A percentile compares a stretch with the other conserved stretches of the same genome.
phyloP scores from a whole-genome alignment of 192 early-diverging fungal genomes.

The Coemansia sp. region DNA sequence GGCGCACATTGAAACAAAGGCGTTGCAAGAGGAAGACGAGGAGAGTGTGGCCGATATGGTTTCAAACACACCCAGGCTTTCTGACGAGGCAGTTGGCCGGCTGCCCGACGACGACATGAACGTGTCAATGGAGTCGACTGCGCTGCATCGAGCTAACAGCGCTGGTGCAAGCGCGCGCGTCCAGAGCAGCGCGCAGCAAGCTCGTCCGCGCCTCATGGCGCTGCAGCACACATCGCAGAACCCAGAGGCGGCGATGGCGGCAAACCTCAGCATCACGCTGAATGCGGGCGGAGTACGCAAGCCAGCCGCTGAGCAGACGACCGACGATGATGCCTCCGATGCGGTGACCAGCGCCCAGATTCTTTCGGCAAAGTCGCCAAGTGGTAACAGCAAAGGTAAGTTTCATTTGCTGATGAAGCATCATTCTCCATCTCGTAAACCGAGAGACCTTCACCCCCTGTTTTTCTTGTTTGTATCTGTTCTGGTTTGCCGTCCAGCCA shows the following conservation, averaged over 20 bases:
- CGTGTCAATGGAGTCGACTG: background rate
- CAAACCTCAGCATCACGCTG: slow-evolving; percentile 10
- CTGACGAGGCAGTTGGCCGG: background rate
- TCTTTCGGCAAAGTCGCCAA: background rate
- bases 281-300: background rate
- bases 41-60: slow-evolving; percentile 5
- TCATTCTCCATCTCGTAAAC: no score
- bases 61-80: background rate
- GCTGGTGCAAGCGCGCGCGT: background rate
- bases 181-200: background rate
- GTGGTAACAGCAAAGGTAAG: slow-evolving; percentile 2
- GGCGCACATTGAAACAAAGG: slow-evolving; percentile 22
- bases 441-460: no score
- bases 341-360: background rate
- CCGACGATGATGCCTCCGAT: background rate
- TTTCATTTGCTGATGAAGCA: background rate
- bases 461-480: no score
- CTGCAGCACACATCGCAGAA: slow-evolving; percentile 41
- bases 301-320: background rate
- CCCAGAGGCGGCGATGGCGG: slow-evolving; percentile 5
- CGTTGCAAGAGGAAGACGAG: slow-evolving; percentile 5
- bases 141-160: slow-evolving; percentile 1
- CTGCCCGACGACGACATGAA: background rate
- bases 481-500: no score
- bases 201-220: slow-evolving; percentile 19